Evolutionary conservation across 106 monocot genomes (phyloP).

Genomic region (Alisma plantagoaquatica): DNA sequence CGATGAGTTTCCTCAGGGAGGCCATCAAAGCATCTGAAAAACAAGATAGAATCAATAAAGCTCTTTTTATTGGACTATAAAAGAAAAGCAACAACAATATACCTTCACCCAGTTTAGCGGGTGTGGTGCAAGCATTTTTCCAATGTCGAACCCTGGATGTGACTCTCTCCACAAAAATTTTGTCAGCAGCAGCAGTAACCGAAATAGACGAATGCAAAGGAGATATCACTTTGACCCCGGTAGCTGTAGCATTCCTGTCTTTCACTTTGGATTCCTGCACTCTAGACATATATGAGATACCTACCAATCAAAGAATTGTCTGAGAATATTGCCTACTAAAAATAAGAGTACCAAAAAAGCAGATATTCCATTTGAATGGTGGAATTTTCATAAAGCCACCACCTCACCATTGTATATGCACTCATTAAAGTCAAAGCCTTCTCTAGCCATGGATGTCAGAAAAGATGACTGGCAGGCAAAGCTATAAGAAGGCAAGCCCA

Average conservation of each 20-base stretch:
- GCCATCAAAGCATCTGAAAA: slow-evolving; percentile 37
- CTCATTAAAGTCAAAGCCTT: slow-evolving; percentile 92
- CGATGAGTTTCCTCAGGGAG: slow-evolving; percentile 58
- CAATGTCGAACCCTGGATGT: slow-evolving; percentile 60
- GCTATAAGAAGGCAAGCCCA: slow-evolving; percentile 80
- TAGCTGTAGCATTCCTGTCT: slow-evolving; percentile 27
- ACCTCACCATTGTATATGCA: slow-evolving; percentile 78
- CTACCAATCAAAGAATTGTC: slow-evolving; percentile 13
- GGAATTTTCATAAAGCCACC: not conserved
- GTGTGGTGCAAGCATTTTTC: slow-evolving; percentile 36
- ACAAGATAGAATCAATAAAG: not conserved
- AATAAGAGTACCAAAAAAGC: not conserved
- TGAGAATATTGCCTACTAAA: not conserved
- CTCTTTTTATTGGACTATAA: not conserved
- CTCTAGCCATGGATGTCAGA: slow-evolving; percentile 69
- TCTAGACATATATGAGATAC: slow-evolving; percentile 87
- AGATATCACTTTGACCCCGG: too few relatives aligned
- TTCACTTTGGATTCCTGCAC: slow-evolving; percentile 64
- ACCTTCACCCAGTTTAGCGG: slow-evolving; percentile 44
- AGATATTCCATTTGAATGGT: not conserved
- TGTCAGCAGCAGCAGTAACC: slow-evolving; percentile 56
- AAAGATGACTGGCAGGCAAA: slow-evolving; percentile 84
- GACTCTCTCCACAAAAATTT: slow-evolving; percentile 69
- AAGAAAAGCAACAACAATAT: slow-evolving; percentile 6
- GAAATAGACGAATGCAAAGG: slow-evolving; percentile 12